Base-by-base conservation (phyloP, 2,329 filamentous ascomycete genomes). In the Scedosporium apiospermum region DNA sequence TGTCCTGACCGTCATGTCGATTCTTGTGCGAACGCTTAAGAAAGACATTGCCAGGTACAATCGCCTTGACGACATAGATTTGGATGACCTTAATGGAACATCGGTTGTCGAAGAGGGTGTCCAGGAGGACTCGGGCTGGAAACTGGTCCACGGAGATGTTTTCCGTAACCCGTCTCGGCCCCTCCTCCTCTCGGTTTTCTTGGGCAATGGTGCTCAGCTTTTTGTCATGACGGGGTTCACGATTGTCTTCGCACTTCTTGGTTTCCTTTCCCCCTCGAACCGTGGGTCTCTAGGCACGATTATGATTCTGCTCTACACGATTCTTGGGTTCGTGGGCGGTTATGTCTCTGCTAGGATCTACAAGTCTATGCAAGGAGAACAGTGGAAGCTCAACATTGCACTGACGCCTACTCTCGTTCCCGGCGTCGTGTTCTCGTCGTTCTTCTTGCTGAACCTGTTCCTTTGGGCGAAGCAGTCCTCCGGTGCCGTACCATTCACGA, bases 21-120 rank as follows among this genome's bases (percentile, higher is more conserved):
- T 98, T 57, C 81, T 99, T 16, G 80, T 96, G 63, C 86, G 93
- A 62, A 92, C 93, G 1, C 79, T 99, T 64, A 89, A 88, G 75
- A 97, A 96, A 80, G 95, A 99, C 71, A 97, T 99, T 74, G 91
- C 92, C 34, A 84, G 95, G 62, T 99, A 99, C 80, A 99, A 99
- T 77, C 87, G 93, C 41, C 82, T 99, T 46, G 93, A 99, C 70
- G 87, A 91, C 71, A 90, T 96, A 75, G 91, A 89, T 68, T 81
- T 98, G 41, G 93, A 97, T 65, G 93, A 98, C 72, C 81, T 98
- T 42, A 88, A 89, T 49, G 90, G 90, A 49, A 90, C 88, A 2
- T 89, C 86, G 46, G 87, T 82, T 9, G 80, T 92, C 5, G 93
- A 97, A 67, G 91, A 96, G 67, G 93, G 93, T 41, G 90, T 98